Evolutionary conservation across 768 basidiomycete genomes (phyloP).

Genomic region (Leccinum arenicola): DNA sequence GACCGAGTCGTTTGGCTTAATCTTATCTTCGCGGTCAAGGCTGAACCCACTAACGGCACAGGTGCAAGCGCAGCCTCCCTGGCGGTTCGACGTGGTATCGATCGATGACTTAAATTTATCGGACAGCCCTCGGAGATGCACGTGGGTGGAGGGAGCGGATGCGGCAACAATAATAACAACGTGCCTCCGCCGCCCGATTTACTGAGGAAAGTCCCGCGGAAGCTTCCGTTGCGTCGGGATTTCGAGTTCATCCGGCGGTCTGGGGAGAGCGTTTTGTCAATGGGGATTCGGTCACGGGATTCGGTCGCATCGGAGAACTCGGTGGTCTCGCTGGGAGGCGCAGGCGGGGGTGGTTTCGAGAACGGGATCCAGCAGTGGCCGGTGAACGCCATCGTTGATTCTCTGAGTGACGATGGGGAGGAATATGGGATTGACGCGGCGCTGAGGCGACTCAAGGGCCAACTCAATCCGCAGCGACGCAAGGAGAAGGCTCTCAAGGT

Average conservation of each 20-base stretch:
- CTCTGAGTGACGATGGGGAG: conserved; percentile 70
- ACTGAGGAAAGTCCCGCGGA: conserved; percentile 50
- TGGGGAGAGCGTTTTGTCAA: conserved; percentile 70
- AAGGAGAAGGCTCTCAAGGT: no score
- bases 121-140: conserved; percentile 62
- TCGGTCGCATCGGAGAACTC: conserved; percentile 52
- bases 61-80: conserved; percentile 42
- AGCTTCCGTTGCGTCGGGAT: conserved; percentile 71
- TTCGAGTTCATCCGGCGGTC: conserved; percentile 80
- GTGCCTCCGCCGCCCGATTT: conserved; percentile 49
- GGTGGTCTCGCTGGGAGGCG: conserved; percentile 38
- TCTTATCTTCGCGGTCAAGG: conserved; percentile 29
- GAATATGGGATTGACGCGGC: conserved; percentile 85
- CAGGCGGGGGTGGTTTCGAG: conserved; percentile 11
- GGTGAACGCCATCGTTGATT: conserved; percentile 73
- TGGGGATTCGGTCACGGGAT: conserved; percentile 66
- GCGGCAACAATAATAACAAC: no score
- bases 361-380: conserved; percentile 72
- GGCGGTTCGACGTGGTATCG: conserved; percentile 70
- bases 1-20: conserved; percentile 33
- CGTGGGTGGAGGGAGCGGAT: conserved; percentile 15
- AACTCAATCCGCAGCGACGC: conserved; percentile 33
- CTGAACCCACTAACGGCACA: conserved; percentile 33
- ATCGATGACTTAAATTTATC: conserved; percentile 79
- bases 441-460: conserved; percentile 76